Conservation (phyloP, 2,329 filamentous ascomycete genomes). For the Sordariomycetes sp. region DNA sequence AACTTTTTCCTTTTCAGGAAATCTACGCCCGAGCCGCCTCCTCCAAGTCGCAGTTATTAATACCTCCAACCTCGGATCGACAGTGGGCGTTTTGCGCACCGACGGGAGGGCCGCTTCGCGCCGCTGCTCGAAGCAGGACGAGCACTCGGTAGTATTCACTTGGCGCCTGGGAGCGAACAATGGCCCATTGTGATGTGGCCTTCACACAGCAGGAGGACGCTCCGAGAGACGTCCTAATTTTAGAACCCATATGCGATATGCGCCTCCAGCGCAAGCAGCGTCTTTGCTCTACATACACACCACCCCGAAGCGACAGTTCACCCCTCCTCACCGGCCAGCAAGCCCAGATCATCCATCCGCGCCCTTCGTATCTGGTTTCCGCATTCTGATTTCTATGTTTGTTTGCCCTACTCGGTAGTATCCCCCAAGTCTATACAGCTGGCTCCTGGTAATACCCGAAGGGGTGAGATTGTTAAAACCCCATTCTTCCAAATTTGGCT, state of each 20-base stretch:
- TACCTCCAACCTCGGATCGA: neutral
- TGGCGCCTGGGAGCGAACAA: neutral
- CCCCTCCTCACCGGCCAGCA: neutral
- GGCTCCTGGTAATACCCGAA: too few relatives aligned
- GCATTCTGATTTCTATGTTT: too few relatives aligned
- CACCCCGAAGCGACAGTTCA: neutral
- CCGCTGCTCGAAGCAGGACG: neutral
- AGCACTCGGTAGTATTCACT: neutral
- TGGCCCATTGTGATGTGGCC: neutral
- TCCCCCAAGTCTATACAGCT: too few relatives aligned
- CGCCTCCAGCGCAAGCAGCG: neutral
- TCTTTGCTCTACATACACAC: neutral
- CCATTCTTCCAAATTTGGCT: too few relatives aligned
- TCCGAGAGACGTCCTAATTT: neutral
- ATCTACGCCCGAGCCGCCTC: conserved; percentile 4
- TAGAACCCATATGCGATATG: neutral
- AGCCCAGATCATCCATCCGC: neutral
- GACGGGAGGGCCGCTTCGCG: neutral
- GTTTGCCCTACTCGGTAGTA: too few relatives aligned
- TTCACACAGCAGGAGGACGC: neutral
- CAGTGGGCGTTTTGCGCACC: neutral
- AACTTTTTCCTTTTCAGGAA: conserved; percentile 1
- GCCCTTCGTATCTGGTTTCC: too few relatives aligned
- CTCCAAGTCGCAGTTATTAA: neutral
- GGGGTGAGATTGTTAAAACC: too few relatives aligned